Evolutionary conservation across 2,329 filamentous ascomycete species (phyloP), one percentile per base, ranked within the genome.

Genomic region (Fusarium sp.): DNA sequence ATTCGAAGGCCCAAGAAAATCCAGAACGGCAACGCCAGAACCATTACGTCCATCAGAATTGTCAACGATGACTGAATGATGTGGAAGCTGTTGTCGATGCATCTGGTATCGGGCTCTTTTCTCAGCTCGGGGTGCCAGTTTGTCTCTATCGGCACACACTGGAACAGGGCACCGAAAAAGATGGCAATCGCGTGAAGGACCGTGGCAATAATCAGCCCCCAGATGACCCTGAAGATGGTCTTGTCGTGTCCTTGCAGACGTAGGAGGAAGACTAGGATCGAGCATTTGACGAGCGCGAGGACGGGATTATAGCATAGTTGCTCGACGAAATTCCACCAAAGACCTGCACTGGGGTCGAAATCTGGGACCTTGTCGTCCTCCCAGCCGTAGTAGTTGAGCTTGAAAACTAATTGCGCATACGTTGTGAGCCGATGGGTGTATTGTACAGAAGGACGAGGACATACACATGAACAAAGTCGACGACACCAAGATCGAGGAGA

Each of bases 241-340:
- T 71, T 76, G 66, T 84, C 84, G 64, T 84, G 82, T 0, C 82
- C 84, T 4, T 82, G 80, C 0, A 87, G 79, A 2, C 84, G 83
- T 20, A 85, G 78, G 25, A 86, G 80, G 68, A 86, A 86, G 10
- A 86, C 70, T 7, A 87, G 79, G 27, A 86, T 79, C 1, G 85
- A 86, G 14, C 81, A 80, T 66, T 87, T 87, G 66, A 86, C 84
- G 11, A 86, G 78, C 29, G 84, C 84, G 3, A 87, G 74, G 33
- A 86, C 82, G 1, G 85, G 85, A 50, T 85, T 86, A 76, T 87
- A 86, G 2, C 84, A 77, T 38, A 85, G 75, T 27, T 86, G 82
- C 38, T 82, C 82, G 16, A 83, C 72, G 42, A 83, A 86, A 74
- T 82, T 83, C 80, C 80, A 84, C 74, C 79, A 76, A 35, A 76